Evolutionary conservation across 1,139 yeast genomes (phyloP), one percentile per base, ranked within the genome.

Genomic region (Hyphopichia khmerensis): DNA sequence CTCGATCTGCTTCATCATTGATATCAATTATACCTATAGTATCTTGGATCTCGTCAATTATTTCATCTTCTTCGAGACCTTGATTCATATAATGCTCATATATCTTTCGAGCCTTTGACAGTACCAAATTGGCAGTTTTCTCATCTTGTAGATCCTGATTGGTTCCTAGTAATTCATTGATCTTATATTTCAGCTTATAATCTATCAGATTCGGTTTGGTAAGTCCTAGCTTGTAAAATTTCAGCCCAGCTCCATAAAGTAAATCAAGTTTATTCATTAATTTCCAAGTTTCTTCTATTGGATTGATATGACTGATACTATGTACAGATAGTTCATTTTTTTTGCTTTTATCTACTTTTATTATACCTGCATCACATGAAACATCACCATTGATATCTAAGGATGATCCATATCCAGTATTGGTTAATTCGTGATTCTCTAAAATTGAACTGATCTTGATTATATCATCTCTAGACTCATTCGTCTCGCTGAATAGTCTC

Each of bases 391-490:
- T 45, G 10, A 61, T 44, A 46, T 76, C 75, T 41, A 80, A 58
- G 15, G 79, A 75, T 1, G 84, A 74, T 1, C 86, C 86, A 40
- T 53, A 59, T 0, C 86, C 87, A 3, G 84, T 77, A 52, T 81
- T 81, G 13, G 84, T 79, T 41, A 72, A 52, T 8, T 62, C 53
- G 2, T 75, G 66, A 24, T 57, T 57, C 50, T 81, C 87, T 14
- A 82, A 55, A 3, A 66, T 39, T 29, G 55, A 53, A 38, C 69
- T 56, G 18, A 32, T 11, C 14, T 7, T 6, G 4, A 21, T 13
- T n/a, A 19, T 21, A 19, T 33, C 26, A 5, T n/a, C 9, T 9
- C 19, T 19, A 16, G 56, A 45, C 4, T 49, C 46, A 1, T 43
- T 14, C n/a, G 64, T 3, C 8, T 10, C 7, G 3, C 21, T 16